These are phyloP conservation scores for Agapanthus africanus DNA, from an alignment of 106 monocot species.

Conservation along the genomic window DNA sequence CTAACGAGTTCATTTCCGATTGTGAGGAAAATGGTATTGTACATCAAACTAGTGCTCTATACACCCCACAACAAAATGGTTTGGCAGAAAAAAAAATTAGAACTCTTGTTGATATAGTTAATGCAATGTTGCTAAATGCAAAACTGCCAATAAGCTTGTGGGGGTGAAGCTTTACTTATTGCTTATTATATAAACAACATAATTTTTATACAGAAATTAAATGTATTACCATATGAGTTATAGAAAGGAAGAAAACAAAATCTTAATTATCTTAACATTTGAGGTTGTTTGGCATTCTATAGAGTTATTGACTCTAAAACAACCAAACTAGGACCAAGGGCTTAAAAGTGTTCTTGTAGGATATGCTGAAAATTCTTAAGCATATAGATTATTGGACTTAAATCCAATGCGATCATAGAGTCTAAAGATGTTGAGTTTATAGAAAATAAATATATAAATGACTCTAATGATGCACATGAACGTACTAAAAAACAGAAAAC, in stretches of 20 bases:
- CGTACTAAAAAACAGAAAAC: neutral
- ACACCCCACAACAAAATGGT: neutral
- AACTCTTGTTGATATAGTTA: neutral
- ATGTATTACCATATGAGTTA: constrained; percentile 2
- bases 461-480: neutral
- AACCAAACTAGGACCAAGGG: constrained; percentile 11
- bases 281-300: constrained; percentile 13
- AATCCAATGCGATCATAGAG: constrained; percentile 7
- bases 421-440: constrained; percentile 5
- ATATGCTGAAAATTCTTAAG: constrained; percentile 6
- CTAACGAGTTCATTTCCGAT: neutral
- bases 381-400: constrained; percentile 9
- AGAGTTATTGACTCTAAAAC: neutral
- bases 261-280: neutral
- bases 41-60: neutral
- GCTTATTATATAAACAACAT: constrained; percentile 3
- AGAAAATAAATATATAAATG: constrained; percentile 1
- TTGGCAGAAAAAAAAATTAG: neutral
- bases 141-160: neutral
- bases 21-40: neutral
- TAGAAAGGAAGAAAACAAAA: constrained; percentile 10
- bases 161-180: neutral
- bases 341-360: constrained; percentile 11
- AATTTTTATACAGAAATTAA: neutral
- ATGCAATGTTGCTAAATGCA: neutral